Base-by-base conservation (phyloP, 768 basidiomycete genomes). In the Suillus placidus region DNA sequence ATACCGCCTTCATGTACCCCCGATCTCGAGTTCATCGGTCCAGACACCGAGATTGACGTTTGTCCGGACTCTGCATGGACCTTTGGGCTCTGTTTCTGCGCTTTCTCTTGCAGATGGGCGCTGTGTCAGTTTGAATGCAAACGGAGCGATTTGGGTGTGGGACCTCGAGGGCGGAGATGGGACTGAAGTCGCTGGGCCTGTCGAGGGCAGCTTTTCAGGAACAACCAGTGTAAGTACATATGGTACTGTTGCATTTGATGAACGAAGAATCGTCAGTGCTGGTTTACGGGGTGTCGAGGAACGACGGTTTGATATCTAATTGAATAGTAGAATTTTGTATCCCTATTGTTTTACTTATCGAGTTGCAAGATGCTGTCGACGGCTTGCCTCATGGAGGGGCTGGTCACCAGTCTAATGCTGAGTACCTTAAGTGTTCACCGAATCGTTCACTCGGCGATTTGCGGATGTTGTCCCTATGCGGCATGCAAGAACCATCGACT, bases 81-180 rank as follows among this genome's bases (percentile, higher is more conserved):
- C 90, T 57, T 79, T 80, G 1, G 88, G 89, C 9, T 85, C 89
- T 7, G 82, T 93, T 30, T 83, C 83, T 5, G 84, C 89, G 5
- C 82, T 94, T 26, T 84, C 89, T 18, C 80, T 94, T 42, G 87
- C 93, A 35, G 93, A 94, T 75, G 93, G 93, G 30, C 86, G 93
- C 3, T 94, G 93, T 68, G 89, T 94, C 35, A 89, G 90, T 71
- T 77, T 93, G 23, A 87, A 89, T 10, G 77, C 77, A 40, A 87
- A 92, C 72, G 91, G 91, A 47, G 85, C 85, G 70, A 83, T 94
- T 51, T 93, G 91, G 90, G 90, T 92, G 3, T 94, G 93, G 93
- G 93, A 94, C 77, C 80, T 94, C 38, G 93, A 94, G 73, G 83
- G 81, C 13, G 82, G 79, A 26, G 73, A 76, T 34, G 76, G 80